Conservation (phyloP, 306 rosid genomes). For the Benincasa hispida region DNA sequence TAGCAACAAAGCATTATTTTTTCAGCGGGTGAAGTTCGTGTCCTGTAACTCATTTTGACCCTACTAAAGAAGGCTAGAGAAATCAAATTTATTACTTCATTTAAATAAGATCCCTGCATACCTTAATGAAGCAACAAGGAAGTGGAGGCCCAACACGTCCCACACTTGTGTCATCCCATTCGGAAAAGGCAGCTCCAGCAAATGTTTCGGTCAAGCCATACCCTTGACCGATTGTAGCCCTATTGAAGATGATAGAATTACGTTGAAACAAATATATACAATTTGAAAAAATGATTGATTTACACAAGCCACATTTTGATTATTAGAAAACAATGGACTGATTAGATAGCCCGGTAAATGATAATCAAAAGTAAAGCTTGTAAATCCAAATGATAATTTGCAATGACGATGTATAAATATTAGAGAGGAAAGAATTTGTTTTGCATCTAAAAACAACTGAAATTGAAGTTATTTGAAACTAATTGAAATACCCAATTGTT, state of each 20-base stretch:
- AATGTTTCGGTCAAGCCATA: slow-evolving; percentile 96
- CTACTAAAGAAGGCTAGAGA: neutral
- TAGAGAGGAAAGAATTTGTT: neutral
- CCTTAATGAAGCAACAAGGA: slow-evolving; percentile 78
- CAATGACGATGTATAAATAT: neutral
- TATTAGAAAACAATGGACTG: neutral
- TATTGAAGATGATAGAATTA: slow-evolving; percentile 15
- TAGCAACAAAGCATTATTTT: neutral
- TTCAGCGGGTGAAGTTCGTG: neutral
- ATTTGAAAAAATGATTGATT: neutral
- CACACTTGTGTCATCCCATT: slow-evolving; percentile 66
- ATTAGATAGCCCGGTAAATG: neutral
- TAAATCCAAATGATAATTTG: neutral
- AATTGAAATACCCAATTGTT: neutral
- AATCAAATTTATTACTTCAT: neutral
- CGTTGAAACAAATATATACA: neutral
- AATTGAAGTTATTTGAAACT: neutral
- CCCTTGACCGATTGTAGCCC: slow-evolving; percentile 93
- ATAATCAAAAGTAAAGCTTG: neutral
- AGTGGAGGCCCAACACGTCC: slow-evolving; percentile 98
- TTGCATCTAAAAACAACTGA: slow-evolving; percentile 1
- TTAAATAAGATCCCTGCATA: slow-evolving; percentile 14
- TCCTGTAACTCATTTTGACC: neutral
- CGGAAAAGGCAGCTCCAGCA: slow-evolving; percentile 91
- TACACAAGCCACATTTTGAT: neutral